These are phyloP conservation scores for Lentinula edodes DNA, from an alignment of 768 basidiomycete species.

Conservation along the genomic window DNA sequence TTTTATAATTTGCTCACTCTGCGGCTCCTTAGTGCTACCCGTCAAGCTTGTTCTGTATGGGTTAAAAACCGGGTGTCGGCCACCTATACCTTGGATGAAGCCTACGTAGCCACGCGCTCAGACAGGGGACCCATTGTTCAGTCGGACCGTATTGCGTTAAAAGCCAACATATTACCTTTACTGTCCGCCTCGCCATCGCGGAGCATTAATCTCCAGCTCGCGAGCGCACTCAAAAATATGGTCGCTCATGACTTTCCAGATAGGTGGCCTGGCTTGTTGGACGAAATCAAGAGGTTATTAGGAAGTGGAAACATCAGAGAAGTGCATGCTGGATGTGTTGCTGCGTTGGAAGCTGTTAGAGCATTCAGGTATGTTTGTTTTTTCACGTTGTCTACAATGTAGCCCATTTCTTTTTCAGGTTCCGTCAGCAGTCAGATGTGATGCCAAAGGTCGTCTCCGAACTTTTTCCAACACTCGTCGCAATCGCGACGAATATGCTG, in stretches of 20 bases:
- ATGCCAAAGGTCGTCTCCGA: conserved; percentile 53
- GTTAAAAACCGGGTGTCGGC: conserved; percentile 83
- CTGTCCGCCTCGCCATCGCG: conserved; percentile 65
- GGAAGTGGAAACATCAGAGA: conserved; percentile 60
- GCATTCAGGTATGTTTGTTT: conserved; percentile 56
- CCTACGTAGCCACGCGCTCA: conserved; percentile 31
- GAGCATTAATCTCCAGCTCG: conserved; percentile 70
- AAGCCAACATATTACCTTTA: conserved; percentile 59
- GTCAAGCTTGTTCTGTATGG: conserved; percentile 83
- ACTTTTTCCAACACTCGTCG: conserved; percentile 71
- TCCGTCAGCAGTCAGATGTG: conserved; percentile 58
- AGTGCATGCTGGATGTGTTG: conserved; percentile 78
- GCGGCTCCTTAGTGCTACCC: conserved; percentile 52
- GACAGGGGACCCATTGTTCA: conserved; percentile 58
- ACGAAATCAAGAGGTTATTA: conserved; percentile 61
- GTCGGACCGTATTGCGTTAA: conserved; percentile 72
- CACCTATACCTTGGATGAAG: conserved; percentile 41
- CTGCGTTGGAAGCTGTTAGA: conserved; percentile 70
- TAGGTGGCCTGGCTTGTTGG: conserved; percentile 65
- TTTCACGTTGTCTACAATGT: background rate
- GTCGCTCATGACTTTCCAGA: conserved; percentile 76
- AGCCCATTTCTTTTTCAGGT: conserved; percentile 34
- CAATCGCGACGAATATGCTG: conserved; percentile 68
- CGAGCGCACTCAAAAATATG: conserved; percentile 65
- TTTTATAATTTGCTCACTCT: background rate